These are phyloP conservation scores for Paramecium pentaurelia DNA, from an alignment of 73 alveolate species.

Conservation along the genomic window DNA sequence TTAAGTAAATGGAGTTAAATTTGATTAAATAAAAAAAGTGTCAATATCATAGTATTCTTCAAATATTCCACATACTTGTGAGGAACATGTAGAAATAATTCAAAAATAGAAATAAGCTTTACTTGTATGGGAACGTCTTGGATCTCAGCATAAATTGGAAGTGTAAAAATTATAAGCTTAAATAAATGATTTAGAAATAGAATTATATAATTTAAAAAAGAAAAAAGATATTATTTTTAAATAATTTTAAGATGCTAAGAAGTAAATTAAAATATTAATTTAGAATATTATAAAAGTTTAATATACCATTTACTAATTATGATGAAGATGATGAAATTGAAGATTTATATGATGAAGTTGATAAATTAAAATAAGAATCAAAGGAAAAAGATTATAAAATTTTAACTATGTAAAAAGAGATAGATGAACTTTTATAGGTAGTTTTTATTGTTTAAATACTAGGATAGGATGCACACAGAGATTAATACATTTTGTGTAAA, in stretches of 20 bases:
- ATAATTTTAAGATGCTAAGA: background rate
- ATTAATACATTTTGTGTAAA: background rate
- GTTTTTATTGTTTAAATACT: background rate
- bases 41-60: background rate
- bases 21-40: background rate
- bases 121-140: background rate
- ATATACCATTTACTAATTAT: background rate
- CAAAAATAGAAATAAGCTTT: background rate
- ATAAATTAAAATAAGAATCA: background rate
- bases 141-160: background rate
- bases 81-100: background rate
- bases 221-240: background rate
- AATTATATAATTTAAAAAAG: background rate
- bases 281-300: background rate
- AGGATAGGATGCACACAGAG: conserved; percentile 40
- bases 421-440: background rate
- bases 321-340: background rate
- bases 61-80: background rate
- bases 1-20: background rate
- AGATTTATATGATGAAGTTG: background rate
- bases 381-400: conserved; percentile 1
- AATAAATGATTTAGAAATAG: background rate
- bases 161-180: background rate
- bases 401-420: background rate
- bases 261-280: background rate